Percentiles rank a stretch among this genome's conserved stretches.
phyloP scores from a whole-genome alignment of 2,329 filamentous ascomycete genomes.

The Penicillium sp. region DNA sequence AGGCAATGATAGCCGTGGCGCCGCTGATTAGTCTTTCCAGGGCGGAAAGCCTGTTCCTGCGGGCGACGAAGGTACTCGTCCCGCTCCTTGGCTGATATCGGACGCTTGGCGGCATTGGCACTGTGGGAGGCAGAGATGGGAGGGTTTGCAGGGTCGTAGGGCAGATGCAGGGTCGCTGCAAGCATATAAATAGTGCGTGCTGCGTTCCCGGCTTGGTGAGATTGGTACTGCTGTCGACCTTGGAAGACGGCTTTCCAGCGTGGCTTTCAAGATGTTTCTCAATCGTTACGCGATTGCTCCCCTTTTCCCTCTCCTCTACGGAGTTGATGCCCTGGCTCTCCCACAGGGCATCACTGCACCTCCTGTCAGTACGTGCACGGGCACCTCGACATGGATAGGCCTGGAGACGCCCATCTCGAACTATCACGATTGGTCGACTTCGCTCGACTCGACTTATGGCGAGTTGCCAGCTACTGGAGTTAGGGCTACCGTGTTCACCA shows the following conservation, averaged over 20 bases:
- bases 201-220: not conserved
- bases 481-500: constrained; percentile 5
- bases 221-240: not conserved
- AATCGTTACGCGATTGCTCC: not conserved
- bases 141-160: not conserved
- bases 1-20: not conserved
- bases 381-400: constrained; percentile 1
- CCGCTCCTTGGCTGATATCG: constrained; percentile 2
- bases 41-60: not conserved
- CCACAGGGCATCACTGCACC: constrained; percentile 2
- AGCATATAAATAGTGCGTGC: constrained; percentile 1
- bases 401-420: constrained; percentile 4
- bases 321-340: not conserved
- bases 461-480: not conserved
- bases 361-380: not conserved
- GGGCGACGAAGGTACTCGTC: constrained; percentile 2
- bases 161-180: not conserved
- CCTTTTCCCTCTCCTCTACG: not conserved
- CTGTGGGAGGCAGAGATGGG: too few relatives aligned
- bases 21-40: not conserved
- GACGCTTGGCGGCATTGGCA: constrained; percentile 1
- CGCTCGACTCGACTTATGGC: constrained; percentile 5
- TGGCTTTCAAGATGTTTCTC: not conserved
- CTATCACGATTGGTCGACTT: constrained; percentile 2
- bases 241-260: too few relatives aligned